These are phyloP conservation scores for Globisporangium nodosum DNA, from an alignment of 352 stramenopile genomes.

Conservation along the genomic window DNA sequence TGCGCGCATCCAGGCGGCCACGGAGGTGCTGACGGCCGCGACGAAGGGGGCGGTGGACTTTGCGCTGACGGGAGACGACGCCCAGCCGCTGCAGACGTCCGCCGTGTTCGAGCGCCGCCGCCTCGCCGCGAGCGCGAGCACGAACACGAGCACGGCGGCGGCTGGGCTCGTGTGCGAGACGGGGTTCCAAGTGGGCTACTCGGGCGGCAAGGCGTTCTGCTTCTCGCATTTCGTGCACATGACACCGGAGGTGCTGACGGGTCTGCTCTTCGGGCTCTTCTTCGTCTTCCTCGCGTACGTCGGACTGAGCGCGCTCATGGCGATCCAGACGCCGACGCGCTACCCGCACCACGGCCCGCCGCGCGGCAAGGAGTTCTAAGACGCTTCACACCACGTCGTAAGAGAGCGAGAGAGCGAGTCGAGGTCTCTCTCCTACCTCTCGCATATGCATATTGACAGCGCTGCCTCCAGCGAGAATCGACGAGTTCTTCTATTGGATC, in stretches of 20 bases:
- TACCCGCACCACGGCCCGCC: constrained; percentile 70
- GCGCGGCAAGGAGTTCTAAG: constrained; percentile 82
- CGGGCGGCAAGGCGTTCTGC: constrained; percentile 67
- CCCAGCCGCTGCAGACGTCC: constrained; percentile 18
- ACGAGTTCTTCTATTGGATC: not conserved
- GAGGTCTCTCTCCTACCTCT: not conserved
- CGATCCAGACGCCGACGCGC: constrained; percentile 69
- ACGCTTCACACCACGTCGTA: not conserved
- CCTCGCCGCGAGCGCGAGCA: constrained; percentile 25
- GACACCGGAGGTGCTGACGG: constrained; percentile 70
- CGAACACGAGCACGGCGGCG: constrained; percentile 6
- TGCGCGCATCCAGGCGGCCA: constrained; percentile 33
- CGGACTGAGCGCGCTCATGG: constrained; percentile 56
- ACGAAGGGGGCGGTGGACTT: constrained; percentile 47
- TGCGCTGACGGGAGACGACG: constrained; percentile 53
- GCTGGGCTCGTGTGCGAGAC: constrained; percentile 47
- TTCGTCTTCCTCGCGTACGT: constrained; percentile 79
- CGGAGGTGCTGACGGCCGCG: constrained; percentile 23
- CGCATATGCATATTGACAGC: not conserved
- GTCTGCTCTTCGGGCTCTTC: constrained; percentile 71
- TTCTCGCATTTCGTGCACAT: constrained; percentile 84
- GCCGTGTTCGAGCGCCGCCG: constrained; percentile 22
- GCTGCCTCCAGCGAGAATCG: not conserved
- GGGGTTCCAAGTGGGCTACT: constrained; percentile 55
- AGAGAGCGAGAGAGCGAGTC: not conserved